Evolutionary conservation across 306 rosid species (phyloP).

Genomic region (Vigna radiata): DNA sequence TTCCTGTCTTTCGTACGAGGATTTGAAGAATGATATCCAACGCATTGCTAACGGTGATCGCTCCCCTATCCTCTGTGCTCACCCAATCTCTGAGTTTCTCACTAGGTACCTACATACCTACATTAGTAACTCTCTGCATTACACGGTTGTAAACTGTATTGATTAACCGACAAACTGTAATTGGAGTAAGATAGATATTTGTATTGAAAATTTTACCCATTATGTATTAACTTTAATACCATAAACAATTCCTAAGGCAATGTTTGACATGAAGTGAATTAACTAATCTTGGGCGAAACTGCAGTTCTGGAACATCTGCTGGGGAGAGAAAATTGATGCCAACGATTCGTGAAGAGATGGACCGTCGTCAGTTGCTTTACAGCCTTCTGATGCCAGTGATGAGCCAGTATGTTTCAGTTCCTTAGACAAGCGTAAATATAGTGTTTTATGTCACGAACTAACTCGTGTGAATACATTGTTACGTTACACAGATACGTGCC

Average conservation of each 20-base stretch:
- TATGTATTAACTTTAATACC: too few species aligned
- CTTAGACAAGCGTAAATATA: not conserved
- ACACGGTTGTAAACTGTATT: too few species aligned
- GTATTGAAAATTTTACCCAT: too few species aligned
- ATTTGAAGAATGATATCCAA: conserved; percentile 69
- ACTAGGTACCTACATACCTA: conserved; percentile 61
- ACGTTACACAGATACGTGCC: conserved; percentile 59
- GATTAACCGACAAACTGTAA: too few species aligned
- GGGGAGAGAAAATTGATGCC: conserved; percentile 94
- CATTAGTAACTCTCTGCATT: too few species aligned
- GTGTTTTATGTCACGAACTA: too few species aligned
- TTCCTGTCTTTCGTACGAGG: conserved; percentile 79
- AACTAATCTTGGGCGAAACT: not conserved
- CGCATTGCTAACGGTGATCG: conserved; percentile 88
- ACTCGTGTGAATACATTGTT: not conserved
- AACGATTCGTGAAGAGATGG: conserved; percentile 69
- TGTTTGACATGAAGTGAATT: not conserved
- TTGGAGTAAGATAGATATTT: too few species aligned
- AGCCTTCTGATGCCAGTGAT: conserved; percentile 91
- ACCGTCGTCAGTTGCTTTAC: conserved; percentile 73
- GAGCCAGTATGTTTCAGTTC: conserved; percentile 57
- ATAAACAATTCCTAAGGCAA: not conserved
- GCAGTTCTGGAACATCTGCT: conserved; percentile 91
- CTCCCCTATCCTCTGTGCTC: conserved; percentile 72
- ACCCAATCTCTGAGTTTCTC: conserved; percentile 83